These are phyloP conservation scores for Rugonectria rugulosa DNA, from an alignment of 2,329 filamentous ascomycete species.

Conservation along the genomic window DNA sequence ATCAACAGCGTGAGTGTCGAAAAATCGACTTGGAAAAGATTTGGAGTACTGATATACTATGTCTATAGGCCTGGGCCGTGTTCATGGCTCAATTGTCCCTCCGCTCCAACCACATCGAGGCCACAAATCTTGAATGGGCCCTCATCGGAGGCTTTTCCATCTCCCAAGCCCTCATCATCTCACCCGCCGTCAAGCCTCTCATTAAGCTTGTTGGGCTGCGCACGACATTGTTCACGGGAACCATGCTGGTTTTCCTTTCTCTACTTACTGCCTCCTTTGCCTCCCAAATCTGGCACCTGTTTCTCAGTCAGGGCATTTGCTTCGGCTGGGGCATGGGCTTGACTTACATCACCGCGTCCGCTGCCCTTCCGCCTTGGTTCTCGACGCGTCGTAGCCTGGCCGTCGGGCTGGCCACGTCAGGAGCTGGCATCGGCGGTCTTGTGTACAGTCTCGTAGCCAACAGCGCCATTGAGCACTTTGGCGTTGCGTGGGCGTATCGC, in stretches of 20 bases:
- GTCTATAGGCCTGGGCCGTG: slow-evolving; percentile 43
- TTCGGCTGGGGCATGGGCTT: slow-evolving; percentile 78
- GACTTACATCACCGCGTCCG: slow-evolving; percentile 69
- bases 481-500: slow-evolving; percentile 15
- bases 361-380: slow-evolving; percentile 74
- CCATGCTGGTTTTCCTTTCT: slow-evolving; percentile 65
- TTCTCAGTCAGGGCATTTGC: slow-evolving; percentile 73
- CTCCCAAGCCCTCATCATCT: slow-evolving; percentile 63
- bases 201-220: slow-evolving; percentile 68
- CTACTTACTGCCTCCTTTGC: slow-evolving; percentile 75
- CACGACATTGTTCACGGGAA: slow-evolving; percentile 67
- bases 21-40: not conserved
- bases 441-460: slow-evolving; percentile 10
- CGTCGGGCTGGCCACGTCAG: slow-evolving; percentile 11
- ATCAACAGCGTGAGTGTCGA: slow-evolving; percentile 9
- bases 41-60: not conserved
- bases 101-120: slow-evolving; percentile 48
- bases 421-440: slow-evolving; percentile 13
- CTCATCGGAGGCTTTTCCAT: slow-evolving; percentile 64
- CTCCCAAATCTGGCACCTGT: slow-evolving; percentile 71
- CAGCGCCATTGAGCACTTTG: slow-evolving; percentile 2
- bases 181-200: slow-evolving; percentile 68
- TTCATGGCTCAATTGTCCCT: slow-evolving; percentile 66
- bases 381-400: slow-evolving; percentile 45
- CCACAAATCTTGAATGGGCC: slow-evolving; percentile 70